Evolutionary conservation across 257 asterid genomes (phyloP).

Genomic region (Lycium barbarum): DNA sequence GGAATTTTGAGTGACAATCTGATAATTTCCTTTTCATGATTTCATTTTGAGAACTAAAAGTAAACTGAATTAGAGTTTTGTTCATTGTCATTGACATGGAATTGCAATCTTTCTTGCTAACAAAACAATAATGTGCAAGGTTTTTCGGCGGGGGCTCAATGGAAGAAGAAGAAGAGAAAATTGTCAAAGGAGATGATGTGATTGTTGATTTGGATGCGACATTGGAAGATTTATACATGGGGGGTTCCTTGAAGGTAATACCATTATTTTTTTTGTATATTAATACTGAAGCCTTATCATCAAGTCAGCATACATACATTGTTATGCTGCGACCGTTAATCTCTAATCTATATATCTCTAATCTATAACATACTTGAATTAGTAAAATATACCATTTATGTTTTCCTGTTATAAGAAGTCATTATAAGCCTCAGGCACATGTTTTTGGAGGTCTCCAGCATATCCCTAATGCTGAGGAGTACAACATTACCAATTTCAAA

Average conservation of each 20-base stretch:
- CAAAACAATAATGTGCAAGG: slow-evolving; percentile 41
- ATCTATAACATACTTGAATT: not conserved
- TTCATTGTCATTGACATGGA: not conserved
- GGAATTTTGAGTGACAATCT: not conserved
- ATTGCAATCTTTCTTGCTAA: slow-evolving; percentile 33
- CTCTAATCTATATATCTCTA: not conserved
- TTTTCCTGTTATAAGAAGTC: not conserved
- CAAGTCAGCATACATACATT: not conserved
- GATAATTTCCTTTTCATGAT: not conserved
- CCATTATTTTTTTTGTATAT: not conserved
- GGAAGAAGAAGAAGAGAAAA: slow-evolving; percentile 98
- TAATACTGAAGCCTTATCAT: not conserved
- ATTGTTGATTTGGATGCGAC: slow-evolving; percentile 89
- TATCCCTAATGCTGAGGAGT: too few relatives aligned
- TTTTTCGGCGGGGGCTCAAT: slow-evolving; percentile 89
- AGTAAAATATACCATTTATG: not conserved
- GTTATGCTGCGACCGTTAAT: not conserved
- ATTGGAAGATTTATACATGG: slow-evolving; percentile 95
- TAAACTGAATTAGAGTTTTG: not conserved
- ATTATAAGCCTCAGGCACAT: not conserved
- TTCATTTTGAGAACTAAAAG: not conserved
- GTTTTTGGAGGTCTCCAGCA: too few relatives aligned
- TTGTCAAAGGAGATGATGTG: slow-evolving; percentile 91
- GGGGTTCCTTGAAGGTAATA: slow-evolving; percentile 88
- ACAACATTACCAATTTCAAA: too few relatives aligned